Conservation (phyloP, 805 yeast species). For the Metschnikowia matae region DNA sequence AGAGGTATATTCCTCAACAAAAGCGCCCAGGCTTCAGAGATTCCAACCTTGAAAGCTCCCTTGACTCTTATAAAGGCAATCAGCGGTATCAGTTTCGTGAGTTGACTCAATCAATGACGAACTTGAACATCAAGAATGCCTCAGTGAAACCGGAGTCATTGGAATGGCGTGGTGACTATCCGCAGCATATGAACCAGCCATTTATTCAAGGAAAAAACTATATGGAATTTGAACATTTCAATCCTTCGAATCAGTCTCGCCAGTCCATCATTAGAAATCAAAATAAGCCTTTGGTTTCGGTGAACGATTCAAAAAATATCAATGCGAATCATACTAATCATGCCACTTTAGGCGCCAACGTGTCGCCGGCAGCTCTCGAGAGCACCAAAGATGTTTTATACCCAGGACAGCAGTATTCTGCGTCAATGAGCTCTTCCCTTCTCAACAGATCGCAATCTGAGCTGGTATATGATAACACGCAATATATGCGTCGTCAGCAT, state of each 20-base stretch:
- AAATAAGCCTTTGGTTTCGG: not conserved
- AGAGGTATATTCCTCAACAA: not conserved
- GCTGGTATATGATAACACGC: not conserved
- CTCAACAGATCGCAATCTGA: not conserved
- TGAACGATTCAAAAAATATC: not conserved
- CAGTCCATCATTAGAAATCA: not conserved
- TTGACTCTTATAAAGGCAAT: not conserved
- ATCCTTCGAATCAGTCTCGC: not conserved
- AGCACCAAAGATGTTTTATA: slow-evolving; percentile 7
- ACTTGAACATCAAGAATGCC: not conserved
- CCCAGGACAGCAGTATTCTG: slow-evolving; percentile 4
- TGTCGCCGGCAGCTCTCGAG: not conserved
- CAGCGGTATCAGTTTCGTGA: not conserved
- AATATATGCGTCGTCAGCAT: not conserved
- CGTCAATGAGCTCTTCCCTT: not conserved
- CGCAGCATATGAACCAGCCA: not conserved
- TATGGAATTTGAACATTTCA: not conserved
- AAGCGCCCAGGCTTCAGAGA: not conserved
- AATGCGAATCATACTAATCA: not conserved
- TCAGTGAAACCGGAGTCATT: not conserved
- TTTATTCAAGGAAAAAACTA: not conserved
- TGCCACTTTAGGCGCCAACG: not conserved
- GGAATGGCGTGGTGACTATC: not conserved
- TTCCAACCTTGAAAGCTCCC: not conserved
- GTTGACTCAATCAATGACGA: not conserved